Evolutionary conservation across 2,329 filamentous ascomycete species (phyloP), one percentile per base, ranked within the genome.

Genomic region (Xylariales sp.): DNA sequence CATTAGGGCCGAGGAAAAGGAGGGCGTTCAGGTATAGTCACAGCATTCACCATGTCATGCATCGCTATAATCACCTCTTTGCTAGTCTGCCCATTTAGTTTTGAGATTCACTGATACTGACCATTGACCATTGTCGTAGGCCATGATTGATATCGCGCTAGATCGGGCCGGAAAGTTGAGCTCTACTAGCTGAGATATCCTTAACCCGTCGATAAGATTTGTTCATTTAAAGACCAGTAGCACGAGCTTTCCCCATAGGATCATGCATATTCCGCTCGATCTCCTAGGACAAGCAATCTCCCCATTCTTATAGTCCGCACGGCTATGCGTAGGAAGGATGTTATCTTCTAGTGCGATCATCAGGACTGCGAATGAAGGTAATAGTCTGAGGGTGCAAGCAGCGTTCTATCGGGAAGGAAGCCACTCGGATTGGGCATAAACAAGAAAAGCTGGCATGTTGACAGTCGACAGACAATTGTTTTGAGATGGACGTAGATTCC

Each of bases 101-200:
- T 6, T 62, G 43, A 4, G 18, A 32, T 28, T 10, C 23, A 16
- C 46, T 62, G 43, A 7, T 12, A 32, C 28, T 10, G 32, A 16
- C 46, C 16, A 83, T 82, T 54, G 93, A 97, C 81, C 86, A 92
- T 91, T 87, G 14, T 90, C 96, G 56, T 85, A 91, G 91, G 94
- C 94, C 48, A 97, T 97, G 93, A 93, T 93, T 76, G 92, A 94
- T 74, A 97, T 97, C 76, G 94, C 94, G 36, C 87, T 88, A 59
- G 93, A 97, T 75, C 87, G 94, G 56, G 93, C 91, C 0, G 78
- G 80, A 39, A 97, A 94, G 79, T 78, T 93, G 46, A 43, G 48
- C 6, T 56, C 52, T 36, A 28, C n/a, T 18, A 48, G 60, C 23
- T 73, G 60, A 71, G 30, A 52, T 14, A 18, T 9, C 23, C 10